phyloP scores from a whole-genome alignment of 345 rosid genomes.

The Isatis tinctoria region DNA sequence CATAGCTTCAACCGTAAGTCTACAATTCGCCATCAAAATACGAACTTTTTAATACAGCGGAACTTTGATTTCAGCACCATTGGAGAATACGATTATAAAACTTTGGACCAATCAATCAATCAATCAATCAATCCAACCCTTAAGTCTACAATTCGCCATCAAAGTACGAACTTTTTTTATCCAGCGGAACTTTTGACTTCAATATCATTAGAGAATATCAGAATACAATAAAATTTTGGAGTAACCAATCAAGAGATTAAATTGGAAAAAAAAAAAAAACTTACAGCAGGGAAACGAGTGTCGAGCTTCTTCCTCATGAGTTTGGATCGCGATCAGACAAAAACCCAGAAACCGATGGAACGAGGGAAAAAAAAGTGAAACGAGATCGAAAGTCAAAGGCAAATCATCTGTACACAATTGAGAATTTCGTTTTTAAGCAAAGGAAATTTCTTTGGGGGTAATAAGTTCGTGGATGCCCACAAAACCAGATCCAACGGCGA shows the following conservation, averaged over 20 bases:
- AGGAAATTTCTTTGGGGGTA: no score
- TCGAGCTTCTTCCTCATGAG: slow-evolving; percentile 38
- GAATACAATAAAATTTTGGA: background rate
- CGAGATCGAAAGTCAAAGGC: slow-evolving; percentile 1
- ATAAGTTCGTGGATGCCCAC: slow-evolving; percentile 21
- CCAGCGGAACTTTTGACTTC: background rate
- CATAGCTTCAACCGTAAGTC: no score
- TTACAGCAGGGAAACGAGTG: slow-evolving; percentile 38
- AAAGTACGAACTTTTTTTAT: background rate
- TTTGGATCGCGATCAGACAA: background rate
- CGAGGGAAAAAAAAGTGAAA: background rate
- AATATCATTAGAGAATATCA: background rate
- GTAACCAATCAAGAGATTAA: background rate
- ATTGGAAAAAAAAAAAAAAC: background rate
- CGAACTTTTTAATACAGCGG: background rate
- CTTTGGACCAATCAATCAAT: no score
- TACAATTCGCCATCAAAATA: background rate
- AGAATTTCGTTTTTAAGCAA: background rate
- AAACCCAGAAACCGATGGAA: background rate
- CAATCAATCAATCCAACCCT: no score
- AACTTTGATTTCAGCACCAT: no score
- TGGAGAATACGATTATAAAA: no score
- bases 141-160: background rate
- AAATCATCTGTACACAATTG: background rate
- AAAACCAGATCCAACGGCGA: slow-evolving; percentile 26